Evolutionary conservation across 805 yeast species (phyloP).

Genomic region (Myxozyma vanderwaltii): DNA sequence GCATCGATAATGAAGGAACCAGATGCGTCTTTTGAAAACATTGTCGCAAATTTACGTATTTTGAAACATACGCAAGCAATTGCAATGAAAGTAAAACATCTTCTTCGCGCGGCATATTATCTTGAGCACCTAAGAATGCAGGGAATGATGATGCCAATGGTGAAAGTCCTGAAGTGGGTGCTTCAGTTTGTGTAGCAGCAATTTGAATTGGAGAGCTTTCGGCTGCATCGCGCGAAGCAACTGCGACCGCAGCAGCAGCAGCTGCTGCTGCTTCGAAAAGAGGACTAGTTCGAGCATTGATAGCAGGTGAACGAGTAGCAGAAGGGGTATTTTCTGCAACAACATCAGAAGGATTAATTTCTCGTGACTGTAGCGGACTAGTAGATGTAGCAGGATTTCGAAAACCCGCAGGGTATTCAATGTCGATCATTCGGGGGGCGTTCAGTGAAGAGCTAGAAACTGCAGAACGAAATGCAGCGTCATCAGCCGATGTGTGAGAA

Average conservation of each 20-base stretch:
- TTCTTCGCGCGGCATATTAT: constrained; percentile 74
- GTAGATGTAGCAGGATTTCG: not conserved
- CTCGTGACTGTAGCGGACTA: not conserved
- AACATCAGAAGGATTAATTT: not conserved
- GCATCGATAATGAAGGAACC: constrained; percentile 64
- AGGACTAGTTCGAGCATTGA: constrained; percentile 10
- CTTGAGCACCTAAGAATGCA: constrained; percentile 25
- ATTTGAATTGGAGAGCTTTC: not conserved
- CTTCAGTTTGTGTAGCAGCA: constrained; percentile 10
- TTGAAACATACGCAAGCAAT: constrained; percentile 87
- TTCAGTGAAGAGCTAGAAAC: not conserved
- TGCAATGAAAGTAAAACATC: constrained; percentile 94
- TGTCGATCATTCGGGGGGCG: constrained; percentile 8
- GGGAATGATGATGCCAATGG: constrained; percentile 12
- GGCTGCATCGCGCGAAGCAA: not conserved
- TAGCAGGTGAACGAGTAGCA: constrained; percentile 1
- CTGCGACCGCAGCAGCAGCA: not conserved
- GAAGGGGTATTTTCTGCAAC: not conserved
- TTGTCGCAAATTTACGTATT: constrained; percentile 78
- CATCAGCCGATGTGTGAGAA: not conserved
- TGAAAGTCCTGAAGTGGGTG: not conserved
- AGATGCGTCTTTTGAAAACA: constrained; percentile 73
- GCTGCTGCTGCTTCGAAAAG: constrained; percentile 6
- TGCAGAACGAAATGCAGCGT: not conserved
- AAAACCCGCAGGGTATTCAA: constrained; percentile 2